These are phyloP conservation scores for Xylaria sp. DNA, from an alignment of 2,329 filamentous ascomycete species.

Conservation along the genomic window DNA sequence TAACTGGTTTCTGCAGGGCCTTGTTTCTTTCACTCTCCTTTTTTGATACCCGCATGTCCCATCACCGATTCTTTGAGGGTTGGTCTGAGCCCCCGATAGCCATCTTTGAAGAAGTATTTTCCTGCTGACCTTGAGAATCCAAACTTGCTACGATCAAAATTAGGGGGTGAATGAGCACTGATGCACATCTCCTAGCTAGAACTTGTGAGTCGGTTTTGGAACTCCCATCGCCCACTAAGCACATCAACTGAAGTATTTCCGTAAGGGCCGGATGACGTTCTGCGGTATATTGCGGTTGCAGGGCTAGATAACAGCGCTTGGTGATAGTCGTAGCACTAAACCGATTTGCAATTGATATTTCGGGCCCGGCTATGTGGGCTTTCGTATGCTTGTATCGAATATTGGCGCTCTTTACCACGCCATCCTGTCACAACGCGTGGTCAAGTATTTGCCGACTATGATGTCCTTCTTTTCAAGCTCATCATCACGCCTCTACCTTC, in stretches of 20 bases:
- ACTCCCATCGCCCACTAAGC: not conserved
- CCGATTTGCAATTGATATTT: not conserved
- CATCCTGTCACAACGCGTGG: not conserved
- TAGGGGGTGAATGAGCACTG: not conserved
- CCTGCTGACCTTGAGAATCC: not conserved
- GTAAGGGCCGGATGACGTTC: not conserved
- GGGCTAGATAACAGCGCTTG: not conserved
- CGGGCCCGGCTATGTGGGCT: not conserved
- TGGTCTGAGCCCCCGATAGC: not conserved
- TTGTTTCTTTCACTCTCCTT: too few species aligned
- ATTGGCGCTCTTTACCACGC: not conserved
- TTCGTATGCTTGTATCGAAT: not conserved
- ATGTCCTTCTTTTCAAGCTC: not conserved
- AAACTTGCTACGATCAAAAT: not conserved
- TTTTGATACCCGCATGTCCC: not conserved
- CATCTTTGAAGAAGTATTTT: not conserved
- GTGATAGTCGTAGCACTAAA: not conserved
- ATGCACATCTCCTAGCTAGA: not conserved
- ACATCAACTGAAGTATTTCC: not conserved
- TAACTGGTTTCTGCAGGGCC: not conserved
- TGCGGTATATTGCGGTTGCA: not conserved
- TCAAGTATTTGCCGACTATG: too few species aligned
- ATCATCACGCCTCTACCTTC: conserved; percentile 45
- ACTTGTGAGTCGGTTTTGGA: not conserved
- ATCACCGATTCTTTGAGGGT: not conserved